These are phyloP conservation scores for Hymenoscyphus salicellus DNA, from an alignment of 2,329 filamentous ascomycete species.

Conservation along the genomic window DNA sequence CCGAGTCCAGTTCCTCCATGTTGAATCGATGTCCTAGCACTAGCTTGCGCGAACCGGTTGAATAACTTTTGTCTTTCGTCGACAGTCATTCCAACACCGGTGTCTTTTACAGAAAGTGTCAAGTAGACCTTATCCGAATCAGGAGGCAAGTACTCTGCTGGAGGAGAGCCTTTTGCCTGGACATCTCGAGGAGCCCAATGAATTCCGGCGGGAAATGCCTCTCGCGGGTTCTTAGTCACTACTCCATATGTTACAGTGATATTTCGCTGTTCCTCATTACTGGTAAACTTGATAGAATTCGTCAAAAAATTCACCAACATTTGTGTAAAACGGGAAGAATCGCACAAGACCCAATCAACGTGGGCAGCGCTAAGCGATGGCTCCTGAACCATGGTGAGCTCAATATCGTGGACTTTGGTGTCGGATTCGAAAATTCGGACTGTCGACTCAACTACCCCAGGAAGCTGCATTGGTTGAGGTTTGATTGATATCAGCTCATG, in stretches of 20 bases:
- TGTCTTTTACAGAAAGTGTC: slow-evolving; percentile 71
- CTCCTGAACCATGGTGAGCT: slow-evolving; percentile 62
- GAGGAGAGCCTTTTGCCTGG: slow-evolving; percentile 19
- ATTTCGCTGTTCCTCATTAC: slow-evolving; percentile 56
- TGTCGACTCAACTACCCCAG: slow-evolving; percentile 62
- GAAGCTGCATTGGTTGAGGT: slow-evolving; percentile 65
- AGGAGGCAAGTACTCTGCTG: slow-evolving; percentile 31
- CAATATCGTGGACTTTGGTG: slow-evolving; percentile 65
- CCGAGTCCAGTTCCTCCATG: slow-evolving; percentile 78
- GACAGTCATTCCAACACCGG: slow-evolving; percentile 67
- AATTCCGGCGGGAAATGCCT: slow-evolving; percentile 8
- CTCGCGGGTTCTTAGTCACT: slow-evolving; percentile 18
- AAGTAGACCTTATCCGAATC: slow-evolving; percentile 56
- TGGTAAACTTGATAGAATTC: slow-evolving; percentile 81
- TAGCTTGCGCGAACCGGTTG: slow-evolving; percentile 74
- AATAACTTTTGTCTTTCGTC: slow-evolving; percentile 72
- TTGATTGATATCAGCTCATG: slow-evolving; percentile 71
- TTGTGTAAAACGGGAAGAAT: slow-evolving; percentile 72
- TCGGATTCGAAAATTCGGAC: slow-evolving; percentile 79
- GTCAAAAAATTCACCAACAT: slow-evolving; percentile 78
- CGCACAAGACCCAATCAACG: slow-evolving; percentile 65
- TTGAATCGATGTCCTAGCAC: slow-evolving; percentile 68
- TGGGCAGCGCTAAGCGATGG: slow-evolving; percentile 55
- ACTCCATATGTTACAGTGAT: slow-evolving; percentile 43
- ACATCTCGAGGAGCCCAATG: slow-evolving; percentile 19